Evolutionary conservation across 768 basidiomycete genomes (phyloP).

Genomic region (Leucogyrophana mollusca): DNA sequence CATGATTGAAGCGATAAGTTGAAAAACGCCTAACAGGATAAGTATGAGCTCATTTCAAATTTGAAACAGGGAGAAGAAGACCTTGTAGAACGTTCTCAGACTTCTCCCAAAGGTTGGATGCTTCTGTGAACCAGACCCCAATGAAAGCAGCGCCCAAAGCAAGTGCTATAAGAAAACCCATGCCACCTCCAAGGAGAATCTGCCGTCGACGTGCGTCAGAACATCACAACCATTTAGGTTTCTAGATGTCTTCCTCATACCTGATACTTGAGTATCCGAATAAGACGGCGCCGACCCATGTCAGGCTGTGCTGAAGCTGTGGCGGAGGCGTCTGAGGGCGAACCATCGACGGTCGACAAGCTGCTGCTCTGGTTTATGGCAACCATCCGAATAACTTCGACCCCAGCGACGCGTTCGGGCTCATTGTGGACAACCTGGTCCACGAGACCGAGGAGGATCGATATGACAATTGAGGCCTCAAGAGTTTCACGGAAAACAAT

Average conservation of each 20-base stretch:
- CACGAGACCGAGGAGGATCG: slow-evolving; percentile 88
- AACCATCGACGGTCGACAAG: background rate
- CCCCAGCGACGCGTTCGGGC: slow-evolving; percentile 7
- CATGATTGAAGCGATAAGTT: slow-evolving; percentile 71
- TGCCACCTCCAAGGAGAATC: slow-evolving; percentile 73
- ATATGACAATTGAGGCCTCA: slow-evolving; percentile 89
- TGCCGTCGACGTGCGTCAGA: slow-evolving; percentile 22
- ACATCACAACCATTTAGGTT: too few relatives aligned
- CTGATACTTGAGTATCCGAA: slow-evolving; percentile 72
- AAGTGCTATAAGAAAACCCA: slow-evolving; percentile 75
- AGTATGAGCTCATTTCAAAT: background rate
- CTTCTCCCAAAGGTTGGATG: slow-evolving; percentile 78
- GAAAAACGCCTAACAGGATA: slow-evolving; percentile 53
- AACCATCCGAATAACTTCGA: background rate
- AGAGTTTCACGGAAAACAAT: slow-evolving; percentile 95
- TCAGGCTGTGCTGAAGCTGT: slow-evolving; percentile 28
- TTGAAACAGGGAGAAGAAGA: slow-evolving; percentile 14
- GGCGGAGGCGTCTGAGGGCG: slow-evolving; percentile 9
- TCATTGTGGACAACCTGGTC: slow-evolving; percentile 70
- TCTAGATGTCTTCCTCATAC: too few relatives aligned
- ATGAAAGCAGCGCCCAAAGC: slow-evolving; percentile 91
- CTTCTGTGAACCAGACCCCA: slow-evolving; percentile 92
- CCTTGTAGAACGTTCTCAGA: slow-evolving; percentile 88
- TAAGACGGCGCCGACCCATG: slow-evolving; percentile 38
- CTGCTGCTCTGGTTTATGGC: background rate